Base-by-base conservation (phyloP, 2,329 filamentous ascomycete species). In the Monosporascus sp. region DNA sequence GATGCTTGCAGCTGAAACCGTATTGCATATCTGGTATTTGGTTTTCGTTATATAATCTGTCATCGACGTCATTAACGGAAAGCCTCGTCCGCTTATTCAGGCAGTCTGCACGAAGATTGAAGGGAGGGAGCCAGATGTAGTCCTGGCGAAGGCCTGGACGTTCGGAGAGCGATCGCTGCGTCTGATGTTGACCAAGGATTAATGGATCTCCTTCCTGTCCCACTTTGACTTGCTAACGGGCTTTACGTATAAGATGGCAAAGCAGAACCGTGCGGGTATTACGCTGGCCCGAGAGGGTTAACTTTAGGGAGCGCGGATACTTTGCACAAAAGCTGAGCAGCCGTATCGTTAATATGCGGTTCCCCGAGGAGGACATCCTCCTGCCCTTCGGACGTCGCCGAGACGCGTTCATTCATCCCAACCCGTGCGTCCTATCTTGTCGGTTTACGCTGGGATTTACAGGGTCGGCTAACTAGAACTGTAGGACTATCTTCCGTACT, bases 341-440 rank as follows among this genome's bases (percentile, higher is more conserved):
- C 14, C 68, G 73, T 0, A 31, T 68, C 4, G 59, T 62, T 5
- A 51, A 48, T 1, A 16, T 55, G 22, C 63, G 64, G 38, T 76
- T 73, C 52, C 65, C 69, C 24, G 44, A 64, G 22, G 63, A 74
- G 37, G 74, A 74, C 0, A 53, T 76, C 2, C 55, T 78, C 1
- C 55, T 75, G 6, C 74, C 73, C 1, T 76, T 73, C 61, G 56
- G 56, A 31, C 27, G 40, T 17, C 66, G 68, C 4, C 55, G 60
- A 6, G 45, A 56, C 7, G 55, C 55, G 0, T 76, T 74, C 52
- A 57, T 61, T 8, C 62, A 58, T 1, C 74, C 72, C 2, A 76
- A 77, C 57, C 72, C 73, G 72, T 75, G 52, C 60, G 72, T 69
- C 11, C 14, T 37, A n/a, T 31, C 11, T n/a, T 2, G 9, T n/a